phyloP scores from a whole-genome alignment of 1,284 basidiomycete species.

The Sporisorium iseilematis-ciliati region DNA sequence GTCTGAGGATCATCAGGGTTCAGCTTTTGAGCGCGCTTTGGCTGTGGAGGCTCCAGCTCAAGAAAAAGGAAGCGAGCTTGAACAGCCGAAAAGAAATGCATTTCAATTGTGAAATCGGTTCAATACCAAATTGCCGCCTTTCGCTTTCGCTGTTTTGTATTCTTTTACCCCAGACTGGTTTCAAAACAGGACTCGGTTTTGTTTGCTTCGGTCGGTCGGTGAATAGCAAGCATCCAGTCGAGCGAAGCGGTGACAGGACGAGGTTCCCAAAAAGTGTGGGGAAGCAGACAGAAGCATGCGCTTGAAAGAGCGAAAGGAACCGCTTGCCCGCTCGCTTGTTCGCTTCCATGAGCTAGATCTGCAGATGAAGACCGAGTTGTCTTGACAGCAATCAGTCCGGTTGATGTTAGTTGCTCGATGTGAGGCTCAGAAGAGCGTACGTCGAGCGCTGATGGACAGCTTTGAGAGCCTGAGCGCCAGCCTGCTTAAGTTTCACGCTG shows the following conservation, averaged over 20 bases:
- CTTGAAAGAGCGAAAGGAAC: not conserved
- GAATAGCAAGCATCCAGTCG: not conserved
- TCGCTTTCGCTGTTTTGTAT: not conserved
- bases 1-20: constrained; percentile 5
- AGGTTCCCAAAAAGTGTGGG: constrained; percentile 3
- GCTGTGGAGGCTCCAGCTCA: constrained; percentile 13
- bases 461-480: too few species aligned
- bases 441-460: too few species aligned
- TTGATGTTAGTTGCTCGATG: too few species aligned
- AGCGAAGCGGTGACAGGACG: too few species aligned
- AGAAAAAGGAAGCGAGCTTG: constrained; percentile 25
- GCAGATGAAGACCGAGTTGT: too few species aligned
- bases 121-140: constrained; percentile 1
- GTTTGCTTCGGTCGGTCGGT: too few species aligned
- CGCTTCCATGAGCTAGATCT: not conserved
- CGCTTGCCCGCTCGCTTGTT: not conserved
- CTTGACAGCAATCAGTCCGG: too few species aligned
- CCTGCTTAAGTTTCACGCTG: not conserved
- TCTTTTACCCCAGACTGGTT: constrained; percentile 13
- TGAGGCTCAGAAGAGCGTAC: too few species aligned
- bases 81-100: constrained; percentile 9
- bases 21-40: not conserved
- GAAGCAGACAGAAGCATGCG: not conserved
- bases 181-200: not conserved
- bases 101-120: constrained; percentile 22